These are phyloP conservation scores for Ceratocystis diversiconidia DNA, from an alignment of 2,329 filamentous ascomycete genomes.

Conservation along the genomic window DNA sequence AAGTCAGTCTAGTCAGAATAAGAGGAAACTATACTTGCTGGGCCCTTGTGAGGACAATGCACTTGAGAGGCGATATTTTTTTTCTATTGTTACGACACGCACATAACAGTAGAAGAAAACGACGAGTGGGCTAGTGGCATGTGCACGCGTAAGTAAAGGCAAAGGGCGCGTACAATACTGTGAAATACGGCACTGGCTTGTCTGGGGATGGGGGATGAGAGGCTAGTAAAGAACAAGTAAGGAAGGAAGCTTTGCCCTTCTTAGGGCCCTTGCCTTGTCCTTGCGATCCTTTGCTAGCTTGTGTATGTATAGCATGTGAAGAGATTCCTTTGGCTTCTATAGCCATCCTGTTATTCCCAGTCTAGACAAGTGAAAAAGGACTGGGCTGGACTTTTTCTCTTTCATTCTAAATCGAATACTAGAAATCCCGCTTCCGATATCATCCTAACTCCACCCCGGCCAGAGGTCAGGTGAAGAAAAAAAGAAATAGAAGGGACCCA, in stretches of 20 bases:
- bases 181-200: no score
- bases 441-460: slow-evolving; percentile 7
- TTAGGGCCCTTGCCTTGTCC: no score
- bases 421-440: slow-evolving; percentile 9
- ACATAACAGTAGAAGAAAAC: neutral
- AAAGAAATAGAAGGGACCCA: neutral
- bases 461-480: neutral
- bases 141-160: no score
- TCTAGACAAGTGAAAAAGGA: neutral
- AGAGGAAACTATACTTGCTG: neutral
- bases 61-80: neutral
- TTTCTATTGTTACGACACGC: neutral
- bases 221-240: no score
- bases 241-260: no score
- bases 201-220: no score
- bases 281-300: no score
- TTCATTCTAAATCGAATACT: neutral
- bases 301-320: neutral
- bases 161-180: no score
- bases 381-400: neutral
- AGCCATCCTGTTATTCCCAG: neutral
- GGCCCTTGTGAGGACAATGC: neutral
- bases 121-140: no score
- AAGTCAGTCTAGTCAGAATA: neutral
- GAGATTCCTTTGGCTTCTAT: neutral